phyloP scores from a whole-genome alignment of 1,284 basidiomycete genomes.

The Xerocomus nothofagi region DNA sequence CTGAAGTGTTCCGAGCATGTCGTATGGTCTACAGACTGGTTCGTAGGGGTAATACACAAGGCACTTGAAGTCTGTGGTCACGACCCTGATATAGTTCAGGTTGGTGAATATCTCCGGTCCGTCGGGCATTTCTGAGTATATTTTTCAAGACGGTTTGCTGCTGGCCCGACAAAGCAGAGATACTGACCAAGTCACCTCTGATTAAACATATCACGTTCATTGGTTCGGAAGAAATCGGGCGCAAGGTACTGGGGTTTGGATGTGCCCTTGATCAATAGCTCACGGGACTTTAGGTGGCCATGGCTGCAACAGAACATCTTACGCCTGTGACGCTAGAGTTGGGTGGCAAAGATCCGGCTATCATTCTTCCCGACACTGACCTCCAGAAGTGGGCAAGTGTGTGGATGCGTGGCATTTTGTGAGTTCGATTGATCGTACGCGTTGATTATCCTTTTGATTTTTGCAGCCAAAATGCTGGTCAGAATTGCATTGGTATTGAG shows the following conservation, averaged over 20 bases:
- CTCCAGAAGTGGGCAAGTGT: conserved; percentile 67
- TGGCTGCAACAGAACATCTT: conserved; percentile 80
- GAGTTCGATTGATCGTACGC: conserved; percentile 36
- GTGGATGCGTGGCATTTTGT: conserved; percentile 89
- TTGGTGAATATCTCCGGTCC: conserved; percentile 26
- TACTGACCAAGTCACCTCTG: conserved; percentile 74
- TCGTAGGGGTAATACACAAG: conserved; percentile 71
- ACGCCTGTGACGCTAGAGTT: conserved; percentile 91
- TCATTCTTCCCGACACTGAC: conserved; percentile 74
- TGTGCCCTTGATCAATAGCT: background rate
- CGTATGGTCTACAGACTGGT: conserved; percentile 85
- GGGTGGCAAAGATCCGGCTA: conserved; percentile 82
- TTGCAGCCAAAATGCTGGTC: conserved; percentile 83
- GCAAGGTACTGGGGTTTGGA: conserved; percentile 55
- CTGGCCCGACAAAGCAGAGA: conserved; percentile 83
- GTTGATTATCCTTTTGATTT: conserved; percentile 1
- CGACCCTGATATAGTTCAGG: conserved; percentile 81
- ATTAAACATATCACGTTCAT: conserved; percentile 91
- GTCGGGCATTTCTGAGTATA: conserved; percentile 16
- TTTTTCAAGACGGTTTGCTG: conserved; percentile 76
- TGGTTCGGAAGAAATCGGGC: conserved; percentile 88
- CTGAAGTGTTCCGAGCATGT: conserved; percentile 94
- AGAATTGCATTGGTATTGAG: conserved; percentile 98
- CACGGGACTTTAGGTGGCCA: conserved; percentile 57
- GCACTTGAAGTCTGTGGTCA: conserved; percentile 79